phyloP scores from a whole-genome alignment of 2,329 filamentous ascomycete species.

The Dendrostoma leiphaemia region DNA sequence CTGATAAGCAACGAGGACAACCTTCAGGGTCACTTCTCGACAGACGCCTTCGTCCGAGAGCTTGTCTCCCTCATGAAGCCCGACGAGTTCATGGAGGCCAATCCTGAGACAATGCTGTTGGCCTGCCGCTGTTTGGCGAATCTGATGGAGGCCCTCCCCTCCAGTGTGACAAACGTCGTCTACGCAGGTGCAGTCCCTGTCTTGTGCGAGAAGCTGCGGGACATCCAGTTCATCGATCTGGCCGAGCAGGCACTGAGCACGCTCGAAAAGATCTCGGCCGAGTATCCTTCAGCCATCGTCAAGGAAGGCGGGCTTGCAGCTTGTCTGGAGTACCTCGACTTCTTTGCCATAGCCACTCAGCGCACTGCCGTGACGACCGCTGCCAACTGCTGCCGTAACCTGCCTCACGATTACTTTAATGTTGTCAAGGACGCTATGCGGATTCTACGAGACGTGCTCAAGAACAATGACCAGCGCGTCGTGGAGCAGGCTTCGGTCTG shows the following conservation, averaged over 20 bases:
- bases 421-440: constrained; percentile 97
- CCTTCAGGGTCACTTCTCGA: constrained; percentile 88
- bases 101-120: constrained; percentile 94
- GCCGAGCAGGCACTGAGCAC: constrained; percentile 97
- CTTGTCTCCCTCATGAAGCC: constrained; percentile 89
- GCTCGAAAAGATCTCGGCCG: constrained; percentile 93
- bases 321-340: constrained; percentile 94
- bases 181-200: constrained; percentile 96
- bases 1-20: constrained; percentile 97
- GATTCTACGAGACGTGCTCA: constrained; percentile 83
- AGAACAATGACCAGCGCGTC: constrained; percentile 91
- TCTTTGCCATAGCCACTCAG: constrained; percentile 96
- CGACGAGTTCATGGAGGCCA: constrained; percentile 80
- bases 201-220: constrained; percentile 88
- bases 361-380: constrained; percentile 95
- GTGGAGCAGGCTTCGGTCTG: constrained; percentile 96
- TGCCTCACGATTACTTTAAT: constrained; percentile 87
- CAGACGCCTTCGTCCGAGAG: constrained; percentile 94
- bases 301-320: constrained; percentile 92
- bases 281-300: constrained; percentile 93
- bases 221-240: constrained; percentile 95
- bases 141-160: constrained; percentile 92
- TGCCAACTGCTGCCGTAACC: constrained; percentile 96
- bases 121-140: constrained; percentile 95
- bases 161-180: constrained; percentile 91